A percentile compares a stretch with the other conserved stretches of the same genome.
These are phyloP conservation scores for Chrysoporthe deuterocubensis DNA, from an alignment of 2,329 filamentous ascomycete genomes.

Conservation along the genomic window DNA sequence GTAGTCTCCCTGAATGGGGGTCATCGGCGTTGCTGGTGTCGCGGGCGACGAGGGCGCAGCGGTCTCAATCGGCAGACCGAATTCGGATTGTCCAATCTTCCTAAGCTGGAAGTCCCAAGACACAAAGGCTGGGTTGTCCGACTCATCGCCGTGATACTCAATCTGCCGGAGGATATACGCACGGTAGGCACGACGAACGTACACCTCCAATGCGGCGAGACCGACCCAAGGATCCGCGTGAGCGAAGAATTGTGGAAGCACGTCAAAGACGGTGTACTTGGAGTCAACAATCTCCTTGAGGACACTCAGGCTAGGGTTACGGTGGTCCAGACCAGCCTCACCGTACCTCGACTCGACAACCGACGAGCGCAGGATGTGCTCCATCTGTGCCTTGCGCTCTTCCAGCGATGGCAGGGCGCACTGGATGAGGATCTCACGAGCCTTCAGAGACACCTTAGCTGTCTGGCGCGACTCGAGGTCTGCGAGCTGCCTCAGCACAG, in stretches of 20 bases:
- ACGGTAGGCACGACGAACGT: constrained; percentile 94
- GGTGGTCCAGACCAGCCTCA: constrained; percentile 95
- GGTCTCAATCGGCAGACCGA: constrained; percentile 78
- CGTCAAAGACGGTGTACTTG: constrained; percentile 97
- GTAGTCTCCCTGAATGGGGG: constrained; percentile 61
- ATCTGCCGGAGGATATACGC: constrained; percentile 91
- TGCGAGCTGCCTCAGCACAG: constrained; percentile 80
- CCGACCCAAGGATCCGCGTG: constrained; percentile 95
- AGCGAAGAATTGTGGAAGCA: constrained; percentile 91
- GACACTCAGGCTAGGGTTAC: constrained; percentile 85
- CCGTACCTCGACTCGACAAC: constrained; percentile 97
- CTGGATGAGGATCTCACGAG: constrained; percentile 95
- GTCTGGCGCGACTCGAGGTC: constrained; percentile 86
- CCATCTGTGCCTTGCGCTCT: constrained; percentile 95
- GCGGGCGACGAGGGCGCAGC: constrained; percentile 84
- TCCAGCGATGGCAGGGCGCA: constrained; percentile 94
- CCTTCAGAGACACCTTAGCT: constrained; percentile 96
- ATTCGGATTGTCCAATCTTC: constrained; percentile 91
- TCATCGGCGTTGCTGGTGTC: constrained; percentile 46
- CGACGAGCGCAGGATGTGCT: constrained; percentile 94
- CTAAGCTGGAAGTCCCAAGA: constrained; percentile 96
- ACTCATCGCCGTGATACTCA: constrained; percentile 83
- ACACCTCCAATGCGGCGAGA: constrained; percentile 91
- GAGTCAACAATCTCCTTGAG: constrained; percentile 99
- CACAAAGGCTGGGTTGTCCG: constrained; percentile 69